Base-by-base conservation (phyloP, 129 eudicot genomes). In the Pulicaria dysenterica region DNA sequence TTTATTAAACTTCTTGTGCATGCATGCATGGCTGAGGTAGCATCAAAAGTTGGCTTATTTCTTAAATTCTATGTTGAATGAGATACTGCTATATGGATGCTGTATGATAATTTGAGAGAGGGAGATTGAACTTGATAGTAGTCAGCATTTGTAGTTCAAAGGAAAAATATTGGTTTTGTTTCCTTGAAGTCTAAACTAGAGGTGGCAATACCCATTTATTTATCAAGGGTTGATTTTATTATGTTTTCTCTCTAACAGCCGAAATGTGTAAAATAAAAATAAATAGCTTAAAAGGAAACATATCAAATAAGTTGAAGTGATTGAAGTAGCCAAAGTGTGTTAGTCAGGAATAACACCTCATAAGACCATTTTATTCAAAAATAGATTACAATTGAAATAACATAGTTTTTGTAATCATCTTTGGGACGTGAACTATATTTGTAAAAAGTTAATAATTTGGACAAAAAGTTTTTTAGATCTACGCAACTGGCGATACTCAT, bases 321-420 rank as follows among this genome's bases (percentile, higher is more conserved):
- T 58, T 58, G 17, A 61, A 39, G 39, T 40, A 6, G 3, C 47
- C 31, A 61, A 39, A 61, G 24, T 39, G 48, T 61, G 39, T 61
- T 39, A 6, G 7, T 61, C 13, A 37, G 47, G 31, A 24, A 24
- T 24, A 24, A 24, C 31, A 24, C 31, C 31, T 24, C 46, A 7
- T 61, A 39, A 61, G 6, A 17, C 48, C 39, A 3, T 39, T 40
- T 38, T 58, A 12, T 58, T 36, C 13, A 39, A 61, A 38, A 39
- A 38, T 61, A n/a, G 64, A 61, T 61, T 14, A 12, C n/a, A 5
- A 14, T 16, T 39, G 24, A 24, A 38, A 13, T 40, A 13, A 40
- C n/a, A 60, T 37, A 61, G 3, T 61, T 61, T 39, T 39, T 38
- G 47, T 38, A 61, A 38, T 61, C 67, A 39, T 61, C 6, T 13